Base-by-base conservation (phyloP, 495 filamentous ascomycete genomes). In the Apiosordaria backusii region DNA sequence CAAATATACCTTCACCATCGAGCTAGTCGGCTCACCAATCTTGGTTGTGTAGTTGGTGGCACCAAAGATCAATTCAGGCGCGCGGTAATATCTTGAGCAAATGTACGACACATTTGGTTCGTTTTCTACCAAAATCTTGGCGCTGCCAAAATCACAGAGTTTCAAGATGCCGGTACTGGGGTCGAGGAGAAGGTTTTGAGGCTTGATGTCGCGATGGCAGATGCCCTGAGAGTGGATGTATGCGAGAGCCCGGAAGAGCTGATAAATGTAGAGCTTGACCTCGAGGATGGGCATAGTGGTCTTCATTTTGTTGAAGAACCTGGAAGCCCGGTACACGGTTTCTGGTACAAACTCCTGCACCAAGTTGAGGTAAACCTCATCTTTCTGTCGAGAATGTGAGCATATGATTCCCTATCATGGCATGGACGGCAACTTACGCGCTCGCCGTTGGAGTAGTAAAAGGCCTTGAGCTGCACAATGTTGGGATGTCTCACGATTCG, bases 91-190 rank as follows among this genome's bases (percentile, higher is more conserved):
- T 60, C 96, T 90, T 57, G 95, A 99, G 83, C 95, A 99, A 74
- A 99, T 99, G 82, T 99, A 99, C 27, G 95, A 99, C 45, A 99
- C 95, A 72, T 99, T 99, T 2, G 95, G 95, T 82, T 99, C 95
- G 70, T 99, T 97, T 78, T 97, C 93, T 29, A 99, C 93, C 67
- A 99, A 80, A 61, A 99, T 99, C 84, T 99, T 99, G 35, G 95
- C 95, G 70, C 96, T 98, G 59, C 95, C 95, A 76, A 98, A 99
- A 81, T 99, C 95, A 79, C 95, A 99, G 26, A 99, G 87, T 82
- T 99, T 99, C 71, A 99, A 82, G 53, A 99, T 86, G 61, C 95
- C 95, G 18, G 90, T 93, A 72, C 83, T 86, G 6, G 93, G 93
- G 72, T 99, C 95, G 64, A 98, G 85, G 55, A 99, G 83, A 16